phyloP scores from a whole-genome alignment of 2,329 filamentous ascomycete species.

The Hymenoscyphus fructigenus region DNA sequence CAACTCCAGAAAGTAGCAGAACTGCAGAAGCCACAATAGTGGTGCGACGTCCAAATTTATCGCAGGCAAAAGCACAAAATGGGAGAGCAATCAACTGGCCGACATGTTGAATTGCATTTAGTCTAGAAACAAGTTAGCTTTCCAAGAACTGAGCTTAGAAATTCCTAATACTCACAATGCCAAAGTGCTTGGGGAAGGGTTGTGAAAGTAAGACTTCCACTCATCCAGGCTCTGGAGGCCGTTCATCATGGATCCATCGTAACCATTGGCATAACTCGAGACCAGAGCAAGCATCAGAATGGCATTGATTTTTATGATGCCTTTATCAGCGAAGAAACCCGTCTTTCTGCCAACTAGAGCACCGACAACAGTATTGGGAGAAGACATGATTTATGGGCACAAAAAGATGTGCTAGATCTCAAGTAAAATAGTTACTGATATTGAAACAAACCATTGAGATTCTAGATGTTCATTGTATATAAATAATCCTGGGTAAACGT shows the following conservation, averaged over 20 bases:
- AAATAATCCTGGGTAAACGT: too few relatives aligned
- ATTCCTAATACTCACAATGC: background rate
- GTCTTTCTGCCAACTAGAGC: conserved; percentile 17
- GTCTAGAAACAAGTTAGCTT: background rate
- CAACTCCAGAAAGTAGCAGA: background rate
- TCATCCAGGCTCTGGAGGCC: conserved; percentile 8
- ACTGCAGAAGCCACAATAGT: conserved; percentile 1
- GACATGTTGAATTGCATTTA: conserved; percentile 5
- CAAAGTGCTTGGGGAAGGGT: background rate
- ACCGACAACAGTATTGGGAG: conserved; percentile 22
- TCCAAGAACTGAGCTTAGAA: background rate
- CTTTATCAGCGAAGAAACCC: conserved; percentile 23
- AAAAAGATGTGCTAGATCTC: too few relatives aligned
- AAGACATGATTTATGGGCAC: background rate
- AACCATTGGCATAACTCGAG: conserved; percentile 26
- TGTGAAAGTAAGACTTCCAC: conserved; percentile 12
- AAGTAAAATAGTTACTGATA: too few relatives aligned
- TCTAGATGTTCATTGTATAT: too few relatives aligned
- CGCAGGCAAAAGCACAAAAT: conserved; percentile 6
- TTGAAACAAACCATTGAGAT: too few relatives aligned
- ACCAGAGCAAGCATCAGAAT: conserved; percentile 24
- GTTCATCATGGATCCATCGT: conserved; percentile 14
- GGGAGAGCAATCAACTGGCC: conserved; percentile 7
- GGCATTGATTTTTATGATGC: conserved; percentile 27
- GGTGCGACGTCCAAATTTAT: background rate